These are phyloP conservation scores for Phytophthora uliginosa DNA, from an alignment of 352 stramenopile genomes.

Conservation along the genomic window DNA sequence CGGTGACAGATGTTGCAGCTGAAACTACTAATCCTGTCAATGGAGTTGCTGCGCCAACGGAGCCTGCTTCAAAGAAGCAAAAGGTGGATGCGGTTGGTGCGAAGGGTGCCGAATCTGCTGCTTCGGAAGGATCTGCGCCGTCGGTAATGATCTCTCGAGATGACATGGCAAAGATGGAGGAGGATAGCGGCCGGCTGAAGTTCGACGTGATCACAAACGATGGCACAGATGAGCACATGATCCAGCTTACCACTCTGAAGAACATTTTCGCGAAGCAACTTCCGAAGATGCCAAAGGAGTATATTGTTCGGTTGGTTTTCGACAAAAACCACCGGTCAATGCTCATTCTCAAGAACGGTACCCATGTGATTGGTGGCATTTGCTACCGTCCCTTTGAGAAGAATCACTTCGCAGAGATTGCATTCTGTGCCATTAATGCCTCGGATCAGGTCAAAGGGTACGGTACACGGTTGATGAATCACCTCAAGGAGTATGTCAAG, in stretches of 20 bases:
- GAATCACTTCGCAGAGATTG: constrained; percentile 99
- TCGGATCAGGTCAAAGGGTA: constrained; percentile 98
- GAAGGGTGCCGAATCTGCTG: constrained; percentile 15
- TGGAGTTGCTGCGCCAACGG: background rate
- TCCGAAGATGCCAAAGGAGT: constrained; percentile 99
- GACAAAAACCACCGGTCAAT: constrained; percentile 96
- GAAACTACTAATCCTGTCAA: constrained; percentile 20
- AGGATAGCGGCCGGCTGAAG: constrained; percentile 81
- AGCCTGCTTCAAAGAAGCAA: constrained; percentile 49
- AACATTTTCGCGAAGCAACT: constrained; percentile 99
- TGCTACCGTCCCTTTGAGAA: constrained; percentile 97
- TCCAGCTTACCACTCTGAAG: constrained; percentile 97
- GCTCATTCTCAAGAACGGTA: constrained; percentile 93
- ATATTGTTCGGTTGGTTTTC: constrained; percentile 99
- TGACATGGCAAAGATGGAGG: constrained; percentile 91
- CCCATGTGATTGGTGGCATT: constrained; percentile 97
- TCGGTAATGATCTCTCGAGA: constrained; percentile 83
- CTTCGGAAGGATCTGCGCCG: constrained; percentile 25
- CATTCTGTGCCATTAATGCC: constrained; percentile 99
- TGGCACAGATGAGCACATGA: constrained; percentile 85
- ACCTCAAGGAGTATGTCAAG: constrained; percentile 98
- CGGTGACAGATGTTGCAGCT: background rate
- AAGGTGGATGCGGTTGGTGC: constrained; percentile 34
- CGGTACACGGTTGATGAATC: constrained; percentile 99
- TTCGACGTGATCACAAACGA: constrained; percentile 95